Conservation (phyloP, 208 protist species). For the Trypanosoma scelopori region DNA sequence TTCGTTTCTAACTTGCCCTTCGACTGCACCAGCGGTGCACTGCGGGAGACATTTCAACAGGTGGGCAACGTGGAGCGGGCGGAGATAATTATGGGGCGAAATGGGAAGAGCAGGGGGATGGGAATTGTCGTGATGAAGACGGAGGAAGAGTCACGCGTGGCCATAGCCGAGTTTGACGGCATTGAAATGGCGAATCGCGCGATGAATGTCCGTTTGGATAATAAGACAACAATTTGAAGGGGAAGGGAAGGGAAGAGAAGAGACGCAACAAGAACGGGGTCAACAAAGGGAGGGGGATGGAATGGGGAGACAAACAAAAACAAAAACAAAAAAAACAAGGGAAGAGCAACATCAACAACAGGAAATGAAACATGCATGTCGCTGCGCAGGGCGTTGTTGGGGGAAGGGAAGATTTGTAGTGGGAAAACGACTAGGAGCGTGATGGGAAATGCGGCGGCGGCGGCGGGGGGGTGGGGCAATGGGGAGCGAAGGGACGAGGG, state of each 20-base stretch:
- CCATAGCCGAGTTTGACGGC: conserved; percentile 83
- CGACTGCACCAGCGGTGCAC: conserved; percentile 65
- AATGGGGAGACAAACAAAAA: too few species aligned
- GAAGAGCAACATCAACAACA: too few species aligned
- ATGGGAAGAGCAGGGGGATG: conserved; percentile 75
- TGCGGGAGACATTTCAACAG: conserved; percentile 83
- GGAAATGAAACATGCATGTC: neutral
- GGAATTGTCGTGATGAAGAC: conserved; percentile 80
- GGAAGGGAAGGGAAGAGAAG: neutral
- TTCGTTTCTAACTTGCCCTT: conserved; percentile 87
- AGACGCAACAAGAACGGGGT: neutral
- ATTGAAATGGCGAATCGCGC: conserved; percentile 82
- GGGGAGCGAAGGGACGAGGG: too few species aligned
- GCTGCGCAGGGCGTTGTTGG: neutral
- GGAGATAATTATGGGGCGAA: conserved; percentile 68
- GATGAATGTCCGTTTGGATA: conserved; percentile 83
- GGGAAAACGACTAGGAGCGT: neutral
- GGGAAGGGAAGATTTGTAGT: neutral
- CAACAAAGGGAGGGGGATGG: neutral
- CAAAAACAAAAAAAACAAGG: conserved; percentile 1
- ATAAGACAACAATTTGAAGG: conserved; percentile 32
- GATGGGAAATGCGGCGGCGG: too few species aligned
- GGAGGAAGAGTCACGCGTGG: conserved; percentile 58
- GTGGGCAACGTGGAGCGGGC: conserved; percentile 75
- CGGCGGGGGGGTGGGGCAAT: too few species aligned